Conservation (phyloP, 148 eudicot genomes). For the Rhododendron simsii region DNA sequence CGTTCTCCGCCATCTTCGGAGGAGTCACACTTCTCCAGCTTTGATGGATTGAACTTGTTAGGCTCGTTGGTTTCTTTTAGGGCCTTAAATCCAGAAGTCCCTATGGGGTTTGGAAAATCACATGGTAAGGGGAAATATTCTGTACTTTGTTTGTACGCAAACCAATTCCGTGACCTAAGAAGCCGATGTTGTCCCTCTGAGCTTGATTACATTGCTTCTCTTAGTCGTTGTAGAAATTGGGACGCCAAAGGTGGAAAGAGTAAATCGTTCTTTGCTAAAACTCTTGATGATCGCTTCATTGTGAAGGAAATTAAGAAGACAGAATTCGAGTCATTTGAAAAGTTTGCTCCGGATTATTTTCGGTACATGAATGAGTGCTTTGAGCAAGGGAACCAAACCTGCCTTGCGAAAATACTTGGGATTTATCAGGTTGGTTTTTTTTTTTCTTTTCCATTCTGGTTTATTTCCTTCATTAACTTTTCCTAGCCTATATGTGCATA, state of each 20-base stretch:
- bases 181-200: slow-evolving; percentile 77
- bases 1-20: slow-evolving; percentile 43
- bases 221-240: slow-evolving; percentile 90
- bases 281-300: slow-evolving; percentile 83
- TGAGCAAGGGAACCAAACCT: slow-evolving; percentile 72
- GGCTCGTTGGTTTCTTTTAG: slow-evolving; percentile 49
- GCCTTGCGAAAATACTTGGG: slow-evolving; percentile 94
- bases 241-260: slow-evolving; percentile 99
- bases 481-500: neutral
- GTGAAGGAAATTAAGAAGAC: slow-evolving; percentile 88
- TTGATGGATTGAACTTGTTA: slow-evolving; percentile 50
- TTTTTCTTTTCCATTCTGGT: neutral
- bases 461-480: neutral
- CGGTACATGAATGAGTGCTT: slow-evolving; percentile 63
- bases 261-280: slow-evolving; percentile 82
- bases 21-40: slow-evolving; percentile 48
- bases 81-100: slow-evolving; percentile 52
- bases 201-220: slow-evolving; percentile 78
- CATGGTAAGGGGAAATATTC: slow-evolving; percentile 64
- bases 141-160: slow-evolving; percentile 66
- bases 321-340: slow-evolving; percentile 71
- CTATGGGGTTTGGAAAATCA: slow-evolving; percentile 53
- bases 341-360: slow-evolving; percentile 69
- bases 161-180: slow-evolving; percentile 62
- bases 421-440: slow-evolving; percentile 71